These are phyloP conservation scores for Blastobotrys raffinosifermentans DNA, from an alignment of 1,139 yeast genomes.

Conservation along the genomic window DNA sequence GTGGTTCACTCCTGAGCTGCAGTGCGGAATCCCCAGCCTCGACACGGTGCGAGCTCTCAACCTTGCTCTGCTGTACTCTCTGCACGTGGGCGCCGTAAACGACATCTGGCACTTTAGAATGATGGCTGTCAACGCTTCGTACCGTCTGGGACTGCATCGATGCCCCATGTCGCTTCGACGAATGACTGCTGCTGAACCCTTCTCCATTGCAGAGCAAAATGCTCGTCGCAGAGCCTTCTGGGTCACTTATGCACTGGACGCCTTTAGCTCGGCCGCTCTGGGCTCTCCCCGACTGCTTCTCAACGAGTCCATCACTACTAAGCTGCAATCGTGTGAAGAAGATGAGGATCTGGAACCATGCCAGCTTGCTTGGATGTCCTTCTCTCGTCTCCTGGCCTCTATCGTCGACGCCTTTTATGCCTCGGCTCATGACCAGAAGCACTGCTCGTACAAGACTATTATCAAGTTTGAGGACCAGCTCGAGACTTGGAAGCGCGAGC, in stretches of 20 bases:
- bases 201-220: slow-evolving; percentile 51
- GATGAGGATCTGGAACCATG: slow-evolving; percentile 31
- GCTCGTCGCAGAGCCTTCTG: slow-evolving; percentile 78
- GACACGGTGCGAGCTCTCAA: slow-evolving; percentile 66
- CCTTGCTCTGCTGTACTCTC: slow-evolving; percentile 63
- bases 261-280: slow-evolving; percentile 64
- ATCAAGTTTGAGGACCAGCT: slow-evolving; percentile 56
- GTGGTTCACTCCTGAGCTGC: slow-evolving; percentile 46
- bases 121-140: slow-evolving; percentile 74
- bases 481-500: slow-evolving; percentile 72
- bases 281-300: slow-evolving; percentile 79
- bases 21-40: slow-evolving; percentile 50
- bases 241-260: slow-evolving; percentile 76
- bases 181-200: slow-evolving; percentile 33
- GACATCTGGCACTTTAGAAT: slow-evolving; percentile 75
- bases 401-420: slow-evolving; percentile 57
- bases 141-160: slow-evolving; percentile 76
- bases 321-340: slow-evolving; percentile 58
- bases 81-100: slow-evolving; percentile 66
- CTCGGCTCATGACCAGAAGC: slow-evolving; percentile 38
- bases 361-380: slow-evolving; percentile 42
- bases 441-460: slow-evolving; percentile 37
- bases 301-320: slow-evolving; percentile 81
- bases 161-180: slow-evolving; percentile 71
- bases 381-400: slow-evolving; percentile 66